Base-by-base conservation (phyloP, 2,329 filamentous ascomycete genomes). In the Daldinia sp. region DNA sequence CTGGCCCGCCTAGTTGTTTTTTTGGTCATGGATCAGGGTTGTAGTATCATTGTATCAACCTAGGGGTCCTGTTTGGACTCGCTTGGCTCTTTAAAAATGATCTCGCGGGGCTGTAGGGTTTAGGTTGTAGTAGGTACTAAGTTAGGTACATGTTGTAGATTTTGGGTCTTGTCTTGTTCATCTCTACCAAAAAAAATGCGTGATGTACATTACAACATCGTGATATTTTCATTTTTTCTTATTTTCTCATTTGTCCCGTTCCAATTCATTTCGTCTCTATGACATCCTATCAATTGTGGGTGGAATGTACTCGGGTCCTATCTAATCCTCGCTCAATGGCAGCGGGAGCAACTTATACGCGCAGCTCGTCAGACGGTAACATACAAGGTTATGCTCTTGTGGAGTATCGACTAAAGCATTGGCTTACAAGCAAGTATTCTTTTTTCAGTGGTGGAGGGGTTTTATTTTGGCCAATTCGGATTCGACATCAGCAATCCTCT, bases 321-420 rank as follows among this genome's bases (percentile, higher is more conserved):
- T 63, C n/a, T 41, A 44, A 61, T 60, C 42, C 46, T 63, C 33
- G 37, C 62, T 67, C 68, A 70, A 70, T 70, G 68, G 68, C 65
- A 63, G 18, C 10, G 28, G 20, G 5, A 28, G 56, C 26, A 53
- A 60, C 28, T 62, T 57, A 65, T 63, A 68, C 58, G 10, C 42
- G 56, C 35, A 56, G 55, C 55, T 67, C 42, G 61, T 68, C 58
- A 68, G 62, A 68, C 67, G 46, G 62, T 67, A 60, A 30, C 51
- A 70, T 65, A 55, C 65, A 70, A 59, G 56, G 56, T 68, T 60
- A 50, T 68, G 51, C 35, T 63, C 46, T 13, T 57, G 64, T 70
- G 61, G 64, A 63, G 59, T 62, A 9, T 42, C 30, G 55, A 51
- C 39, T 66, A 66, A 56, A 60, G 39, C 35, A 66, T 54, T 63